Evolutionary conservation across 139 green algal genomes (phyloP).

Genomic region (Picochlorum costavermella): DNA sequence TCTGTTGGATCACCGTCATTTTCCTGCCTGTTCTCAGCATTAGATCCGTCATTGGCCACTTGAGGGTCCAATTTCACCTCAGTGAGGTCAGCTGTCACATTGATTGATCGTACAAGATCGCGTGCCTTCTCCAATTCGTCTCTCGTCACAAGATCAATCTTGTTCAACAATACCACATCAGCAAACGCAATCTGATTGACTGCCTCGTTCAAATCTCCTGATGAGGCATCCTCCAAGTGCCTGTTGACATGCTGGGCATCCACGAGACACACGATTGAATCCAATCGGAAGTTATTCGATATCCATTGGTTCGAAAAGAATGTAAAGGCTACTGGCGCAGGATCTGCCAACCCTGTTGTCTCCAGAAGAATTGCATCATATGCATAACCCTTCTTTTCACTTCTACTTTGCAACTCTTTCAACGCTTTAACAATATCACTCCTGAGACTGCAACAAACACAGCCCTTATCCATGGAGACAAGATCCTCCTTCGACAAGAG

Average conservation of each 20-base stretch:
- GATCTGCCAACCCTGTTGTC: slow-evolving; percentile 79
- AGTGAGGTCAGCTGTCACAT: slow-evolving; percentile 55
- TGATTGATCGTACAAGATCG: slow-evolving; percentile 63
- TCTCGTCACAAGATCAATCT: slow-evolving; percentile 50
- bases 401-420: slow-evolving; percentile 50
- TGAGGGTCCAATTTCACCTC: slow-evolving; percentile 55
- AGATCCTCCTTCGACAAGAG: slow-evolving; percentile 71
- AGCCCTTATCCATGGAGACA: slow-evolving; percentile 71
- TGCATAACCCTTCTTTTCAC: neutral
- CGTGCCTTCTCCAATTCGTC: slow-evolving; percentile 30
- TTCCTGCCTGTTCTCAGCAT: neutral
- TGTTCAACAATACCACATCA: slow-evolving; percentile 85
- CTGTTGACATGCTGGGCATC: slow-evolving; percentile 50
- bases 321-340: slow-evolving; percentile 72
- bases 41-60: neutral
- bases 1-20: neutral
- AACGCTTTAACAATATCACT: slow-evolving; percentile 77
- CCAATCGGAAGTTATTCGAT: slow-evolving; percentile 55
- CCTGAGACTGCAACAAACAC: slow-evolving; percentile 74
- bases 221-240: slow-evolving; percentile 7
- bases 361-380: slow-evolving; percentile 68
- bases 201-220: slow-evolving; percentile 59
- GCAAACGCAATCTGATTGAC: slow-evolving; percentile 78
- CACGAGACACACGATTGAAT: slow-evolving; percentile 73
- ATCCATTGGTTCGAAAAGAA: slow-evolving; percentile 85